phyloP scores from a whole-genome alignment of 148 eudicot genomes.

The Simmondsia chinensis region DNA sequence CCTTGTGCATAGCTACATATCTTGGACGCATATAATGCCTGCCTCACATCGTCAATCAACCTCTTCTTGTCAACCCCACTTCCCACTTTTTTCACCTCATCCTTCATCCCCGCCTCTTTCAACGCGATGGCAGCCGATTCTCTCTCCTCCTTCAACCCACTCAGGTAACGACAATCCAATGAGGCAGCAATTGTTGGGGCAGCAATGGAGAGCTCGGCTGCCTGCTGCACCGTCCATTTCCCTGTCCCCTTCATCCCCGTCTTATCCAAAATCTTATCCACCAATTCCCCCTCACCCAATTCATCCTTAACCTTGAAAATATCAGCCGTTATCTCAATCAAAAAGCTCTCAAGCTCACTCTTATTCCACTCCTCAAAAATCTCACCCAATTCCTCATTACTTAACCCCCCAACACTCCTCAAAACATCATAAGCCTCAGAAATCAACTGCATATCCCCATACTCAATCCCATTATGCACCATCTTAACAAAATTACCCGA shows the following conservation, averaged over 20 bases:
- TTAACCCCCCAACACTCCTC: constrained; percentile 53
- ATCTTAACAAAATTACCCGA: constrained; percentile 80
- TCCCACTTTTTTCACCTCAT: constrained; percentile 30
- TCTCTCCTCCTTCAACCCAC: constrained; percentile 80
- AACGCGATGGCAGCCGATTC: constrained; percentile 46
- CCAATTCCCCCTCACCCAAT: constrained; percentile 46
- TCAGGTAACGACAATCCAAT: constrained; percentile 62
- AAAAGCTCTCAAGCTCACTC: constrained; percentile 74
- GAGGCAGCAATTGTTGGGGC: constrained; percentile 83
- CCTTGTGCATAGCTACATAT: constrained; percentile 89
- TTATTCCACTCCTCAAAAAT: constrained; percentile 73
- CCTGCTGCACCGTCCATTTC: constrained; percentile 92
- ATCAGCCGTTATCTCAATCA: constrained; percentile 74
- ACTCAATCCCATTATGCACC: constrained; percentile 89
- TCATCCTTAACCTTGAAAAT: constrained; percentile 69
- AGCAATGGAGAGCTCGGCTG: constrained; percentile 77
- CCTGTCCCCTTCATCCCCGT: constrained; percentile 96
- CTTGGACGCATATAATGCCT: constrained; percentile 75
- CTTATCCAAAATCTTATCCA: constrained; percentile 79
- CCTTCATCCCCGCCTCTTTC: constrained; percentile 56
- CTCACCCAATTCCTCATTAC: constrained; percentile 51
- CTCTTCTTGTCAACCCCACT: constrained; percentile 58
- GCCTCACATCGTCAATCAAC: constrained; percentile 82
- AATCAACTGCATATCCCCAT: constrained; percentile 85
- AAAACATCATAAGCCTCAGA: constrained; percentile 77